phyloP scores from a whole-genome alignment of 805 yeast genomes.

The Myxozyma melibiosi region DNA sequence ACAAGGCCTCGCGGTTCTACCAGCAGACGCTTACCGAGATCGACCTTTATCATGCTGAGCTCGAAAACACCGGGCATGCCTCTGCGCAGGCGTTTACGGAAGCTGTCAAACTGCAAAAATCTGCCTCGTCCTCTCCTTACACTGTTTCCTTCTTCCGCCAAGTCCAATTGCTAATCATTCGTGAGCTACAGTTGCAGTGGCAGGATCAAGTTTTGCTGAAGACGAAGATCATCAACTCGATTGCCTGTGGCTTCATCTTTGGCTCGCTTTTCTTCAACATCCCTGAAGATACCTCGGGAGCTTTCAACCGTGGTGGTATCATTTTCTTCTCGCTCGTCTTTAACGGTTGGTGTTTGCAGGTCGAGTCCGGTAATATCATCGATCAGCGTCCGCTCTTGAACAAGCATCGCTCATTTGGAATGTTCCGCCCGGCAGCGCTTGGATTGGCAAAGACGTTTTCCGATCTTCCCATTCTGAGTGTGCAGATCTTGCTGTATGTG shows the following conservation, averaged over 20 bases:
- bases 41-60: constrained; percentile 40
- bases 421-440: constrained; percentile 66
- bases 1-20: constrained; percentile 53
- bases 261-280: constrained; percentile 57
- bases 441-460: constrained; percentile 64
- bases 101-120: constrained; percentile 19
- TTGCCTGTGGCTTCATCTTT: constrained; percentile 57
- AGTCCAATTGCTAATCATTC: constrained; percentile 17
- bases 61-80: constrained; percentile 22
- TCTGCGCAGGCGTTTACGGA: constrained; percentile 17
- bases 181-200: constrained; percentile 31
- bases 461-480: constrained; percentile 56
- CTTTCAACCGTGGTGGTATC: constrained; percentile 57
- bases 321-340: constrained; percentile 58
- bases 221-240: constrained; percentile 35
- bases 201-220: constrained; percentile 29
- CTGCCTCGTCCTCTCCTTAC: constrained; percentile 22
- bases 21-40: constrained; percentile 47
- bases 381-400: constrained; percentile 61
- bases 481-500: constrained; percentile 51
- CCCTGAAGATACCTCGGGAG: constrained; percentile 49
- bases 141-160: constrained; percentile 32
- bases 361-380: constrained; percentile 55
- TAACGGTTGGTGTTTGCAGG: constrained; percentile 61
- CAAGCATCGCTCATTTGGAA: constrained; percentile 60